phyloP scores from a whole-genome alignment of 1,284 basidiomycete species.

The Pseudozyma thailandica region DNA sequence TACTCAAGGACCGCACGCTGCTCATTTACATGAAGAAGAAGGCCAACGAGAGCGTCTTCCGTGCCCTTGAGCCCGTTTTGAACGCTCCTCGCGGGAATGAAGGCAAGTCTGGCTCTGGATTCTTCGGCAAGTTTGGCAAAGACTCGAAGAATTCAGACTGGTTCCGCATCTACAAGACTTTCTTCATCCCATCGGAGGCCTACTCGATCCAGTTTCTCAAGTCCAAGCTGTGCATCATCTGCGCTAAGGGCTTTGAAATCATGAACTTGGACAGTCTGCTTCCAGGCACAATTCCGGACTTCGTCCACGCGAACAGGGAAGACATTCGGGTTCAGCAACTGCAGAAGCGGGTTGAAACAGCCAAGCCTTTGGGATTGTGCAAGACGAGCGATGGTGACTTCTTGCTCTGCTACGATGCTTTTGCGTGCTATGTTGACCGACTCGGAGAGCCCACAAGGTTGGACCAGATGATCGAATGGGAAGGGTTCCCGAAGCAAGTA shows the following conservation, averaged over 20 bases:
- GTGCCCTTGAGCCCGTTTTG: constrained; percentile 88
- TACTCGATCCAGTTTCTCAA: constrained; percentile 89
- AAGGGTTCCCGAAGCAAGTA: constrained; percentile 77
- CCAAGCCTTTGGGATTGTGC: constrained; percentile 90
- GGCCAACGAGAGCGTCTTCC: constrained; percentile 88
- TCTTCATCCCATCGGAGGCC: constrained; percentile 89
- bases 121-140: constrained; percentile 77
- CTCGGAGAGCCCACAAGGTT: constrained; percentile 70
- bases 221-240: constrained; percentile 88
- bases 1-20: constrained; percentile 82
- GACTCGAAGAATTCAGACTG: constrained; percentile 83
- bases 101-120: constrained; percentile 73
- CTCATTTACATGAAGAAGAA: constrained; percentile 96
- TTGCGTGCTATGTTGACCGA: constrained; percentile 77
- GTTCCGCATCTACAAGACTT: constrained; percentile 92
- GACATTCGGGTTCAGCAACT: constrained; percentile 79
- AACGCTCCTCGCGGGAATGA: constrained; percentile 81
- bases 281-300: constrained; percentile 81
- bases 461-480: constrained; percentile 88
- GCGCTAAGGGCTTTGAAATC: constrained; percentile 88
- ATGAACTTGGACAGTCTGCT: constrained; percentile 84
- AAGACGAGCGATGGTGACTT: constrained; percentile 82
- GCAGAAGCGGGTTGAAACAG: constrained; percentile 81
- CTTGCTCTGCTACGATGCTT: constrained; percentile 89
- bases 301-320: constrained; percentile 74